Conservation (phyloP, 2,329 filamentous ascomycete genomes). For the Sclerotinia borealis region DNA sequence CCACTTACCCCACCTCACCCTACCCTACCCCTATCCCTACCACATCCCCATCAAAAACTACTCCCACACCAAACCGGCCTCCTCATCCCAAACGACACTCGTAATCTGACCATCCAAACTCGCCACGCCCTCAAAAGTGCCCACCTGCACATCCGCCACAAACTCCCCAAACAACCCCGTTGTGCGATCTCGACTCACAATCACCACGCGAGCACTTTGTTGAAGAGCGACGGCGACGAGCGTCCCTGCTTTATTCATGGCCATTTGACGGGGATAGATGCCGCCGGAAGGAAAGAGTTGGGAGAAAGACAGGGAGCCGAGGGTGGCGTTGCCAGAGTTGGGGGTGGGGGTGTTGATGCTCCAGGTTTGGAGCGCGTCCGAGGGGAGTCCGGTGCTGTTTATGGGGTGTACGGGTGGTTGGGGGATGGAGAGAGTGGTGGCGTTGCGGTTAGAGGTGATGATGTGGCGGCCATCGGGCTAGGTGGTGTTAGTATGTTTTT, state of each 20-base stretch:
- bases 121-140: neutral
- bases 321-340: conserved; percentile 39
- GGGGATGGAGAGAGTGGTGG: conserved; percentile 45
- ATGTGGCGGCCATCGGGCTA: conserved; percentile 57
- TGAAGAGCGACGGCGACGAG: conserved; percentile 43
- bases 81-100: conserved; percentile 30
- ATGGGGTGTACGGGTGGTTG: conserved; percentile 37
- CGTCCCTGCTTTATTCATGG: conserved; percentile 40
- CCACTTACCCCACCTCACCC: neutral
- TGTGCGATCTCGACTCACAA: conserved; percentile 37
- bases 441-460: conserved; percentile 62
- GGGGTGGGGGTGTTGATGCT: conserved; percentile 47
- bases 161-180: conserved; percentile 36
- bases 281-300: conserved; percentile 42
- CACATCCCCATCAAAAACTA: neutral
- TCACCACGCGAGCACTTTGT: conserved; percentile 36
- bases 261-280: conserved; percentile 41
- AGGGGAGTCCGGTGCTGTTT: conserved; percentile 42
- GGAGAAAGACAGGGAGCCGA: conserved; percentile 37
- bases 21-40: neutral
- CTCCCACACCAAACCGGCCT: too few relatives aligned
- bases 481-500: conserved; percentile 12
- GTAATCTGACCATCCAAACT: conserved; percentile 25
- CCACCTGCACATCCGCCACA: conserved; percentile 21
- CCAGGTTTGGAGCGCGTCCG: conserved; percentile 61